Percentiles rank a stretch among this genome's conserved stretches.
These are phyloP conservation scores for Geotrichum candidum DNA, from an alignment of 1,139 yeast species.

Conservation along the genomic window DNA sequence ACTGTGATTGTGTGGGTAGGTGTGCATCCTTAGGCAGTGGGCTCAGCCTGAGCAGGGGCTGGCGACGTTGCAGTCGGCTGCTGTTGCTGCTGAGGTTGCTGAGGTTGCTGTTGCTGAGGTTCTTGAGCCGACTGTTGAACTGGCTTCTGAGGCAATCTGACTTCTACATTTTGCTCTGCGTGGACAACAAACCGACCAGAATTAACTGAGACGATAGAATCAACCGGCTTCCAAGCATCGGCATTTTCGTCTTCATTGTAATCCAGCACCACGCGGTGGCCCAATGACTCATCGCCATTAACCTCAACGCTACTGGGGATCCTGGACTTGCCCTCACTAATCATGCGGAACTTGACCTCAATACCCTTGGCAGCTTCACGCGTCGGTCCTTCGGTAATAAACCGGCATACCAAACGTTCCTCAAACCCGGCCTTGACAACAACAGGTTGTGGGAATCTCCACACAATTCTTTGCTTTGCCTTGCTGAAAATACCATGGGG, in stretches of 20 bases:
- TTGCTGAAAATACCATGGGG: conserved; percentile 87
- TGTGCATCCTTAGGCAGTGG: no score
- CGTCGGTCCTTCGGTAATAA: conserved; percentile 34
- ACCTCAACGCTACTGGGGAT: conserved; percentile 3
- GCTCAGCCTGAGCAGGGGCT: no score
- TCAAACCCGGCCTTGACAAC: conserved; percentile 63
- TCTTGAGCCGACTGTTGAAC: background rate
- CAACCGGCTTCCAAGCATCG: conserved; percentile 19
- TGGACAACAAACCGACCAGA: conserved; percentile 24
- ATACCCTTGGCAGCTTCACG: conserved; percentile 31
- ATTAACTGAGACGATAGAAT: conserved; percentile 18
- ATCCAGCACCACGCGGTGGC: conserved; percentile 9
- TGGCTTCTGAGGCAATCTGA: conserved; percentile 4
- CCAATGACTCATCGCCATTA: conserved; percentile 9
- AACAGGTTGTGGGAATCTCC: conserved; percentile 58
- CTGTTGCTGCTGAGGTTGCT: background rate
- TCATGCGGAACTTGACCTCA: conserved; percentile 28
- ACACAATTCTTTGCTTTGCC: conserved; percentile 77
- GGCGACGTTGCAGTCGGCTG: conserved; percentile 24
- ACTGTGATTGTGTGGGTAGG: no score
- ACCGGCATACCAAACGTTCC: conserved; percentile 39
- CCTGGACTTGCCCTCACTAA: background rate
- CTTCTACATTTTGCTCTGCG: conserved; percentile 25
- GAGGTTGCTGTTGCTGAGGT: background rate
- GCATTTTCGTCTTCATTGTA: background rate